Percentiles rank a stretch among this genome's conserved stretches.
These are phyloP conservation scores for Falciphora oryzae DNA, from an alignment of 2,329 filamentous ascomycete genomes.

Conservation along the genomic window DNA sequence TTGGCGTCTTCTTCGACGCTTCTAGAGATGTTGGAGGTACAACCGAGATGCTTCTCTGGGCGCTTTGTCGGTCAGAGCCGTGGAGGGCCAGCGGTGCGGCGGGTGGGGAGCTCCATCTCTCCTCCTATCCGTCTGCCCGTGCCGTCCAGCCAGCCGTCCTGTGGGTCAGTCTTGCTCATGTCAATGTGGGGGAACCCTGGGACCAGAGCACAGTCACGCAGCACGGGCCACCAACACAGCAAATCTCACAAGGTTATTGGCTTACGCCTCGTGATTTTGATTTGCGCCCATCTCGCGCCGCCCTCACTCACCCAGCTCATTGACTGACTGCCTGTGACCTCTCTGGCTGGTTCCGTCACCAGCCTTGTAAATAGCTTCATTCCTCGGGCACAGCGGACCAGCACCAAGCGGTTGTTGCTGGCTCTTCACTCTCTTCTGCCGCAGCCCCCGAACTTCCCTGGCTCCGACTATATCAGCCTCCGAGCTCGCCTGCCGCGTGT, in stretches of 20 bases:
- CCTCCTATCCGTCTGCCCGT: neutral
- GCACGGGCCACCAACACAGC: neutral
- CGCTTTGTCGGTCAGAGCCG: neutral
- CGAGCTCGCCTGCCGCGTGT: neutral
- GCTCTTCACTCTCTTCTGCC: neutral
- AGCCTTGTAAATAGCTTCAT: neutral
- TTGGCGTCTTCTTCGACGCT: neutral
- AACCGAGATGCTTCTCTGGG: neutral
- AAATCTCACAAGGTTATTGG: slow-evolving; percentile 1
- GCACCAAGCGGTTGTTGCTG: neutral
- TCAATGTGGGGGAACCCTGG: neutral
- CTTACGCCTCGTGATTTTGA: slow-evolving; percentile 1
- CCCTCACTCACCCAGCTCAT: neutral
- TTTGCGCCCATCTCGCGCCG: neutral
- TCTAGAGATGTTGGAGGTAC: neutral
- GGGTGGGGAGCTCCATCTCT: neutral
- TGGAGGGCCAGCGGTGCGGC: neutral
- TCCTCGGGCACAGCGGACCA: neutral
- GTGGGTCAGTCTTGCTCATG: neutral
- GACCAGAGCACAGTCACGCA: neutral
- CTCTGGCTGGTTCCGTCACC: neutral
- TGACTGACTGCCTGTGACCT: neutral
- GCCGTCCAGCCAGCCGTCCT: neutral
- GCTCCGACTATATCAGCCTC: neutral
- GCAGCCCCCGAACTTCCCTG: neutral